Percentiles rank a stretch among this genome's conserved stretches.
These are phyloP conservation scores for Flagelloscypha sp. DNA, from an alignment of 768 basidiomycete genomes.

Conservation along the genomic window DNA sequence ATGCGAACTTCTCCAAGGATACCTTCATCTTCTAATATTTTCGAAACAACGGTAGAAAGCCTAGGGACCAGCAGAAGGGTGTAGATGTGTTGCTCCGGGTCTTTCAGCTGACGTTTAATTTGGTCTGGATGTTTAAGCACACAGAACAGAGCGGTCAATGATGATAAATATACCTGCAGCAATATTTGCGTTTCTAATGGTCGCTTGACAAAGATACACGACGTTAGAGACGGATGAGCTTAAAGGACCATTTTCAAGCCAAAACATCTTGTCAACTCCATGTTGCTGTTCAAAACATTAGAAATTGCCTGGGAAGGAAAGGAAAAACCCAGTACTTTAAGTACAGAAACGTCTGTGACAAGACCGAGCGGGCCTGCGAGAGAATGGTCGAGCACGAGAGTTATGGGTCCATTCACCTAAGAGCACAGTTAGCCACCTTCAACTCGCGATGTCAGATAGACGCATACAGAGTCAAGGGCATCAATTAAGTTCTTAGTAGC, in stretches of 20 bases:
- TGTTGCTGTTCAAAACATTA: constrained; percentile 79
- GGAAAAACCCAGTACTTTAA: constrained; percentile 58
- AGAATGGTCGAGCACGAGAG: constrained; percentile 84
- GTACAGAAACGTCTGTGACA: constrained; percentile 85
- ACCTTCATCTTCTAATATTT: constrained; percentile 92
- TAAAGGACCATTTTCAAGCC: constrained; percentile 88
- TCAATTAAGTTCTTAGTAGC: constrained; percentile 77
- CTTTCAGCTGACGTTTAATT: constrained; percentile 70
- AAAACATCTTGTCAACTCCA: constrained; percentile 99
- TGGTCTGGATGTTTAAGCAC: constrained; percentile 58
- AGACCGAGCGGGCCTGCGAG: constrained; percentile 89
- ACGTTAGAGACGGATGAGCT: constrained; percentile 79
- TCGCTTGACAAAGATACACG: constrained; percentile 87
- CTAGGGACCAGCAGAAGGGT: constrained; percentile 85
- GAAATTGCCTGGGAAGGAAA: neutral
- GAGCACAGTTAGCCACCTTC: neutral
- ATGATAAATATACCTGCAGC: constrained; percentile 68
- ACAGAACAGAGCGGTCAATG: constrained; percentile 9
- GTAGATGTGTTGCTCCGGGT: constrained; percentile 73
- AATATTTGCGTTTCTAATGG: constrained; percentile 76
- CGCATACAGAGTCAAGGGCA: constrained; percentile 76
- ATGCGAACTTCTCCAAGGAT: constrained; percentile 91
- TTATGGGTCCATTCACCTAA: constrained; percentile 92
- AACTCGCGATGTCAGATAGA: constrained; percentile 7
- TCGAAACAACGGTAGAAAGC: constrained; percentile 74